Conservation (phyloP, 2,329 filamentous ascomycete genomes). For the Lachnellula cervina region DNA sequence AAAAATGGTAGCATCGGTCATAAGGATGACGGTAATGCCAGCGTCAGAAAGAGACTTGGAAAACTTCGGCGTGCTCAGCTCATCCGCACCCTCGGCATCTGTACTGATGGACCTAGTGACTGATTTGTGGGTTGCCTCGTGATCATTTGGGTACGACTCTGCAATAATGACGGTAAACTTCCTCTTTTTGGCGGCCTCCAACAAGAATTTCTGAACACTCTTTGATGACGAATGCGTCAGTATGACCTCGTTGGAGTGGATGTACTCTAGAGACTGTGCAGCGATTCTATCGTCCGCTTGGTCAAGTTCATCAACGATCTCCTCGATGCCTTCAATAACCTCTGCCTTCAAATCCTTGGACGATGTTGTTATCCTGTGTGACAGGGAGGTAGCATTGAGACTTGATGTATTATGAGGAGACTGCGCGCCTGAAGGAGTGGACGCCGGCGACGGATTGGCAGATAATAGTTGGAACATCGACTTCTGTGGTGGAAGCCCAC, state of each 20-base stretch:
- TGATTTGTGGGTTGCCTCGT: slow-evolving; percentile 56
- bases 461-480: slow-evolving; percentile 88
- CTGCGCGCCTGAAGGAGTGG: slow-evolving; percentile 47
- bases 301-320: slow-evolving; percentile 92
- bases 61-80: slow-evolving; percentile 48
- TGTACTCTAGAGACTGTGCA: slow-evolving; percentile 80
- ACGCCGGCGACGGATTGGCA: slow-evolving; percentile 52
- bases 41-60: slow-evolving; percentile 72
- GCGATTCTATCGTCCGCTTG: slow-evolving; percentile 93
- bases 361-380: slow-evolving; percentile 26
- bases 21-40: slow-evolving; percentile 76
- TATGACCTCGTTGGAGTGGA: slow-evolving; percentile 88
- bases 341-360: slow-evolving; percentile 75
- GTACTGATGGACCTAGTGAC: slow-evolving; percentile 49
- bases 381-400: slow-evolving; percentile 24
- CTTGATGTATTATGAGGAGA: slow-evolving; percentile 41
- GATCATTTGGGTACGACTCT: slow-evolving; percentile 66
- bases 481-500: slow-evolving; percentile 47
- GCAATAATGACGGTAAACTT: slow-evolving; percentile 88
- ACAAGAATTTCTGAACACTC: slow-evolving; percentile 84
- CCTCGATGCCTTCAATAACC: slow-evolving; percentile 87
- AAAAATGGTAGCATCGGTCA: slow-evolving; percentile 81
- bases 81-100: slow-evolving; percentile 37
- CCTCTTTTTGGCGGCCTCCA: slow-evolving; percentile 81
- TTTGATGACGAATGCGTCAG: slow-evolving; percentile 81